phyloP scores from a whole-genome alignment of 108 stramenopile genomes.

The Cyclostephanos invisitatus region DNA sequence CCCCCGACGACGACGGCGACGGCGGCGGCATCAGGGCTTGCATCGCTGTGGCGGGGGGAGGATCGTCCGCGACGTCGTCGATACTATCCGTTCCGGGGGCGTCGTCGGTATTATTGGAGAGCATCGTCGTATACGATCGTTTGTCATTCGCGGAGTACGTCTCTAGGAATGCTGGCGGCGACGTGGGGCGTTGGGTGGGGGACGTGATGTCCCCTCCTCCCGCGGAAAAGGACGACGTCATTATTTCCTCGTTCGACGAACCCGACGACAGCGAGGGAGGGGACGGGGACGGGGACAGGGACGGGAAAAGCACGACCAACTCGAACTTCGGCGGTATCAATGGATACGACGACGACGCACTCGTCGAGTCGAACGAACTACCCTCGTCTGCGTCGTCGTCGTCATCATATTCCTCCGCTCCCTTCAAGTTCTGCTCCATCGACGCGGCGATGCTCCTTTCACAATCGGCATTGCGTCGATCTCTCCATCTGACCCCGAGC shows the following conservation, averaged over 20 bases:
- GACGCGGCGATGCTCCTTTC: conserved; percentile 63
- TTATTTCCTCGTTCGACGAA: neutral
- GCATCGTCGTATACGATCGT: conserved; percentile 68
- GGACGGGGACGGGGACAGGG: neutral
- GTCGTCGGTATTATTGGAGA: conserved; percentile 66
- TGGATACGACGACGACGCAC: neutral
- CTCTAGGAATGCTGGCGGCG: conserved; percentile 14
- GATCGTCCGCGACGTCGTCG: conserved; percentile 60
- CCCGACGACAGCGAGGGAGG: neutral
- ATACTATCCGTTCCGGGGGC: conserved; percentile 76
- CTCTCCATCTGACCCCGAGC: conserved; percentile 42
- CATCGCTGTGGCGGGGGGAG: conserved; percentile 53
- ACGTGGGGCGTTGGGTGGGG: neutral
- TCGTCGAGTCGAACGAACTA: neutral
- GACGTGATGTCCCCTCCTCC: neutral
- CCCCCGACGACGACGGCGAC: neutral
- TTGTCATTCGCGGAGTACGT: conserved; percentile 66
- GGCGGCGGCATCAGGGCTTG: conserved; percentile 22
- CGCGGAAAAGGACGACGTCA: neutral
- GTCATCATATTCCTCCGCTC: conserved; percentile 8
- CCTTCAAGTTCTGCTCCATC: conserved; percentile 48
- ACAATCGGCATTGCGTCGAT: conserved; percentile 59
- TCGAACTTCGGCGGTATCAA: neutral
- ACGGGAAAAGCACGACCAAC: neutral
- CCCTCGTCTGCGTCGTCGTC: neutral